Evolutionary conservation across 306 rosid species (phyloP).

Genomic region (Quercus parvula): DNA sequence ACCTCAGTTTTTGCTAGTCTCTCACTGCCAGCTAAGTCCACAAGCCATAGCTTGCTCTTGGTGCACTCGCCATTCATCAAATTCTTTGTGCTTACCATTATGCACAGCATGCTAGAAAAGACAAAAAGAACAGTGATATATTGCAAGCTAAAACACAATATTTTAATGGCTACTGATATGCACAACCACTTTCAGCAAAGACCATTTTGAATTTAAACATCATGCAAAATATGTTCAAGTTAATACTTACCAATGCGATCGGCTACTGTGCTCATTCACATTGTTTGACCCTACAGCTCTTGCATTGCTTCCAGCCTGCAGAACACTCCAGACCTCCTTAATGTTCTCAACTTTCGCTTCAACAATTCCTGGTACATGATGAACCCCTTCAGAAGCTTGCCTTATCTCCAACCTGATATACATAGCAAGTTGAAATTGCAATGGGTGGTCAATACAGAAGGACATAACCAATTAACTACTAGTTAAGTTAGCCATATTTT

Average conservation of each 20-base stretch:
- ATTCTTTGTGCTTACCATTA: conserved; percentile 71
- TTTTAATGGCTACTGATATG: neutral
- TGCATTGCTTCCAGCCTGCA: conserved; percentile 80
- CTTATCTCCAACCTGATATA: conserved; percentile 75
- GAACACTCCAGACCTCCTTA: conserved; percentile 63
- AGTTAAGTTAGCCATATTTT: neutral
- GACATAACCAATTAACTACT: neutral
- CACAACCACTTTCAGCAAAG: neutral
- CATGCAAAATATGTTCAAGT: neutral
- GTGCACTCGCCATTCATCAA: conserved; percentile 69
- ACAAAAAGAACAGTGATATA: neutral
- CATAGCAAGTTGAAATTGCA: conserved; percentile 6
- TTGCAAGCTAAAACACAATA: neutral
- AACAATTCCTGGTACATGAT: conserved; percentile 80
- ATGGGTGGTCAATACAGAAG: neutral
- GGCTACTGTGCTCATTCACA: conserved; percentile 85
- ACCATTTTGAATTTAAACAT: neutral
- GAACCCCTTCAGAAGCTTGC: conserved; percentile 71
- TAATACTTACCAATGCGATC: conserved; percentile 70
- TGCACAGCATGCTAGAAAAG: conserved; percentile 65
- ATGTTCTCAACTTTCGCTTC: conserved; percentile 66
- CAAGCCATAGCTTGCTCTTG: conserved; percentile 91
- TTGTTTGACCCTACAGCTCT: conserved; percentile 81
- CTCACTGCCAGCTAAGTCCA: conserved; percentile 92
- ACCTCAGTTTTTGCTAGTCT: conserved; percentile 84